phyloP scores from a whole-genome alignment of 2,329 filamentous ascomycete species.

The Exserohilum turcica region DNA sequence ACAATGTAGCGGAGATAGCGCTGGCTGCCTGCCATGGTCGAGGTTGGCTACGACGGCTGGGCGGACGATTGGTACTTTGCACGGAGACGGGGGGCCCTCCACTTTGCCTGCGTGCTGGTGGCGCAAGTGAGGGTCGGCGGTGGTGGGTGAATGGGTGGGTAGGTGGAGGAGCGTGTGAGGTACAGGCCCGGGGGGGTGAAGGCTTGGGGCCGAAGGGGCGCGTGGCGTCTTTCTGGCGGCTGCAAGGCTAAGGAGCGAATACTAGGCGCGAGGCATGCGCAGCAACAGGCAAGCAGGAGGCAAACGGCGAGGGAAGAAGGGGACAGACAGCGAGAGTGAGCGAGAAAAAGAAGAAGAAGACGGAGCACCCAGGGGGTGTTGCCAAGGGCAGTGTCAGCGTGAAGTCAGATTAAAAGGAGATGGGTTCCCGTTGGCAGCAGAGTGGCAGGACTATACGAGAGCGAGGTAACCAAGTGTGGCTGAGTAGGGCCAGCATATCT shows the following conservation, averaged over 20 bases:
- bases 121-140: conserved; percentile 11
- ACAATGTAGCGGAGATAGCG: conserved; percentile 75
- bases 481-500: not conserved
- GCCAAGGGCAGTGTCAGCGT: too few species aligned
- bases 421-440: not conserved
- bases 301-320: not conserved
- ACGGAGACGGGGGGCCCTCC: conserved; percentile 31
- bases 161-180: conserved; percentile 4
- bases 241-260: conserved; percentile 6
- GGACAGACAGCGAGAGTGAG: not conserved
- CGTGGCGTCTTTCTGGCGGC: conserved; percentile 1
- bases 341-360: conserved; percentile 3
- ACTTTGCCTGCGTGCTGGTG: conserved; percentile 27
- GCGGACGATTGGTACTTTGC: conserved; percentile 30
- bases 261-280: conserved; percentile 18
- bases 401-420: conserved; percentile 5
- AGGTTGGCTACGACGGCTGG: conserved; percentile 19
- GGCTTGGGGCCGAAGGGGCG: not conserved
- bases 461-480: not conserved
- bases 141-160: not conserved
- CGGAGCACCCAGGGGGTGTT: not conserved
- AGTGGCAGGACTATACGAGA: not conserved
- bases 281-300: not conserved
- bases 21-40: conserved; percentile 75
- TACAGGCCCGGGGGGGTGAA: not conserved